Percentiles rank a stretch among this genome's conserved stretches.
phyloP scores from a whole-genome alignment of 164 flowering plant genomes.

The Nymphaea thermarum region DNA sequence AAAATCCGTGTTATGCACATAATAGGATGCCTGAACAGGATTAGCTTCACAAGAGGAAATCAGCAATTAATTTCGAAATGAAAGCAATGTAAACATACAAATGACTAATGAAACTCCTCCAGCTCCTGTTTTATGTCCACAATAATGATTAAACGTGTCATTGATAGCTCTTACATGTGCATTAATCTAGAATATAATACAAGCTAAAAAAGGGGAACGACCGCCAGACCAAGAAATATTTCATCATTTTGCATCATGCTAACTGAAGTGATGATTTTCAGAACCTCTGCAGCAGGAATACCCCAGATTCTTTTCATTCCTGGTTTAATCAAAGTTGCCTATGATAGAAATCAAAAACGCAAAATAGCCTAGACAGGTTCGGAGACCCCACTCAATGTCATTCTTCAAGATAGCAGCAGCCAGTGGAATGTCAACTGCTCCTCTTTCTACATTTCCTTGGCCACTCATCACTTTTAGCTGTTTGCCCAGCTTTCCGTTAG shows the following conservation, averaged over 20 bases:
- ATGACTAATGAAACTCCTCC: too few species aligned
- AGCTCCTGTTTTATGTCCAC: background rate
- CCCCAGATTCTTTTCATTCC: background rate
- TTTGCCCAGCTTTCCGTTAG: slow-evolving; percentile 2
- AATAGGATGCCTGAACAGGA: too few species aligned
- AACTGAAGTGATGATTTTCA: slow-evolving; percentile 24
- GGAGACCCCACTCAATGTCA: slow-evolving; percentile 37
- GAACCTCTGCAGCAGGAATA: slow-evolving; percentile 24
- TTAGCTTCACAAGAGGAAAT: too few species aligned
- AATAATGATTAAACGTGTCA: background rate
- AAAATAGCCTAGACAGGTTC: slow-evolving; percentile 24
- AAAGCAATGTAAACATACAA: too few species aligned
- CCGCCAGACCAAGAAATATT: too few species aligned
- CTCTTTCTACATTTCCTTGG: slow-evolving; percentile 1
- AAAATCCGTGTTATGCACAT: too few species aligned
- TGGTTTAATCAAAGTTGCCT: slow-evolving; percentile 2
- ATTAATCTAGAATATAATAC: background rate
- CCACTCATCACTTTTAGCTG: slow-evolving; percentile 4
- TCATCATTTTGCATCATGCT: too few species aligned
- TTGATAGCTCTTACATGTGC: background rate
- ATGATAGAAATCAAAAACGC: slow-evolving; percentile 17
- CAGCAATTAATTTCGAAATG: too few species aligned
- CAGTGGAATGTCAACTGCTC: slow-evolving; percentile 6
- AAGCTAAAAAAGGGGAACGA: too few species aligned
- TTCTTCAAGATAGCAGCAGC: slow-evolving; percentile 12